Evolutionary conservation across 495 filamentous ascomycete species (phyloP).

Genomic region (Friedmanniomyces simplex): DNA sequence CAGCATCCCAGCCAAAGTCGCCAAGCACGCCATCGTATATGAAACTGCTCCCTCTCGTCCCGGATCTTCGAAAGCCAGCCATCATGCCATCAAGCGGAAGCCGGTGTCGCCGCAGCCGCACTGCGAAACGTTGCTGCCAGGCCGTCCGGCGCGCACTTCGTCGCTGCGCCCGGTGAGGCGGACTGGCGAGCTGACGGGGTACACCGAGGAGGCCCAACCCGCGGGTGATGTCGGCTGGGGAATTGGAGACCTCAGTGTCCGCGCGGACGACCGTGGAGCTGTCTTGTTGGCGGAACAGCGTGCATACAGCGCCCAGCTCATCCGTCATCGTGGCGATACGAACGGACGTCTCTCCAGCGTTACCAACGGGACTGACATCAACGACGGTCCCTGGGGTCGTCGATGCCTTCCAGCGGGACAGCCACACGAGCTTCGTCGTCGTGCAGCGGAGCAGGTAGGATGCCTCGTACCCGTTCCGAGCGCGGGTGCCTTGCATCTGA

Average conservation of each 20-base stretch:
- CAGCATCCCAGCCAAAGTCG: no score
- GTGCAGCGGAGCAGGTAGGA: background rate
- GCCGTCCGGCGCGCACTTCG: background rate
- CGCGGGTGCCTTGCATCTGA: background rate
- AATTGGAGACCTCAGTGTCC: background rate
- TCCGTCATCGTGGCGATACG: background rate
- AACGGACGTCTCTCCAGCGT: background rate
- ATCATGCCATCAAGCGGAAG: background rate
- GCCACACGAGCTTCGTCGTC: background rate
- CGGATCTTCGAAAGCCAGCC: no score
- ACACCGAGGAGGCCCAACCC: background rate
- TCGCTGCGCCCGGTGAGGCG: background rate
- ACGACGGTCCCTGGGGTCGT: background rate
- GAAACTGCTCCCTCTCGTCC: no score
- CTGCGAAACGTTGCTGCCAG: background rate
- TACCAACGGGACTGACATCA: background rate
- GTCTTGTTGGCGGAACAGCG: background rate
- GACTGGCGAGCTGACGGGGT: background rate
- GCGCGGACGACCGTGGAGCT: background rate
- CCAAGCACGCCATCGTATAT: no score
- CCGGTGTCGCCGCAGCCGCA: background rate
- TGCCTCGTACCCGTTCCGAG: background rate
- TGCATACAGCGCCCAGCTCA: background rate
- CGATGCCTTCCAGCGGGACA: background rate
- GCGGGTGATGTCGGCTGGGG: background rate